A percentile compares a stretch with the other conserved stretches of the same genome.
Evolutionary conservation across 2,329 filamentous ascomycete genomes (phyloP).

Genomic region (Cordyceps javanica): DNA sequence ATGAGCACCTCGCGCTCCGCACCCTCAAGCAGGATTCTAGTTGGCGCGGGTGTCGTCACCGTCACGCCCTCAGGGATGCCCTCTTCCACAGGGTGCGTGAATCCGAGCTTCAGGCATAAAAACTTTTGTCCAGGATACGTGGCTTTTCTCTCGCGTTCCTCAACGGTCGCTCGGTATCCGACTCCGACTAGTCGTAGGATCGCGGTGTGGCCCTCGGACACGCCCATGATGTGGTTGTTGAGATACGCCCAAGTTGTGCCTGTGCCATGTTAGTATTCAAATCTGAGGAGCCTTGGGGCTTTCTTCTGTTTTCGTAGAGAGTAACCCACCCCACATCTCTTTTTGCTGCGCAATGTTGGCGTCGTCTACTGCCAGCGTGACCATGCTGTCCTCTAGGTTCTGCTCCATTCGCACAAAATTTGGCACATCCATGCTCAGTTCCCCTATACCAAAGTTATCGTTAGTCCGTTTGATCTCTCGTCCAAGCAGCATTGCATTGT

Average conservation of each 20-base stretch:
- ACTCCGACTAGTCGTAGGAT: slow-evolving; percentile 91
- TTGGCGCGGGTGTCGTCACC: slow-evolving; percentile 84
- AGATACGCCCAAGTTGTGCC: slow-evolving; percentile 87
- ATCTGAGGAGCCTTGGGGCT: background rate
- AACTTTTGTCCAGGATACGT: slow-evolving; percentile 81
- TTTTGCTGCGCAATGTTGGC: slow-evolving; percentile 65
- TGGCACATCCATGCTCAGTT: slow-evolving; percentile 72
- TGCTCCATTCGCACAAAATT: slow-evolving; percentile 68
- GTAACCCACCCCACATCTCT: slow-evolving; percentile 86
- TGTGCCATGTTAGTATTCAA: slow-evolving; percentile 29
- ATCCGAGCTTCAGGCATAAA: slow-evolving; percentile 90
- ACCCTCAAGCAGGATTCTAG: slow-evolving; percentile 84
- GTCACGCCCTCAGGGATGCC: slow-evolving; percentile 75
- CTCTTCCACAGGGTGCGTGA: slow-evolving; percentile 91
- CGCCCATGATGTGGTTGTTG: slow-evolving; percentile 84
- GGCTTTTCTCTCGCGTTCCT: slow-evolving; percentile 66
- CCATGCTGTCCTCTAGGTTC: slow-evolving; percentile 57
- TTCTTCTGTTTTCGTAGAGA: background rate
- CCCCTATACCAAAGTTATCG: slow-evolving; percentile 43
- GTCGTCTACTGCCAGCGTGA: slow-evolving; percentile 65
- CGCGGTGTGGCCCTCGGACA: slow-evolving; percentile 92
- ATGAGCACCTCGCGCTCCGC: slow-evolving; percentile 80
- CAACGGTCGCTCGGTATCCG: slow-evolving; percentile 85
- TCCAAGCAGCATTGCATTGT: background rate
- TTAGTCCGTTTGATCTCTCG: slow-evolving; percentile 15